Evolutionary conservation across 192 early-diverging fungal species (phyloP), one percentile per base, ranked within the genome.

Genomic region (Backusella luteola): DNA sequence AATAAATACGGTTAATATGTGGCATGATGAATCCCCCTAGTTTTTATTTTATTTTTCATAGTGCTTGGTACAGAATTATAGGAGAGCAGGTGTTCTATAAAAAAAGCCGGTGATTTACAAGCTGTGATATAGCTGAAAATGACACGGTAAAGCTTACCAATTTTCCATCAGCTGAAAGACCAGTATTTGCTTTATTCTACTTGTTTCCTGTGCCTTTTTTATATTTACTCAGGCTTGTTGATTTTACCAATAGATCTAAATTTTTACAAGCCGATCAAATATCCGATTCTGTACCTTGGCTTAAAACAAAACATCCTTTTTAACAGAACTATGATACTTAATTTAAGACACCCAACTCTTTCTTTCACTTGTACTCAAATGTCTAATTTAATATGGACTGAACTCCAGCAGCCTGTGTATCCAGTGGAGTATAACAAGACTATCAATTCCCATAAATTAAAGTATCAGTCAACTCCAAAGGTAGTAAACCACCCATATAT

Each of bases 201-300:
- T 63, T 11, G 26, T 17, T 63, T 26, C 23, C 12, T 29, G 23
- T 26, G 26, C 23, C 2, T 63, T 63, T 49, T 26, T 23, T 26
- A 29, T 29, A 11, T 63, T 63, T 63, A 29, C 23, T 63, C 26
- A 29, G 56, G 1, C 1, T 26, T 63, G 12, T 12, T 14, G 26
- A 9, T 63, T 63, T 63, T 63, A 29, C 9, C 8, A 12, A 4
- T 63, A 63, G 23, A 12, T 15, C 11, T 29, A 63, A 29, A 39
- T 69, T 69, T 38, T 7, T 38, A 41, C 34, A 21, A 69, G 38
- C 68, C 68, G 68, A 69, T 69, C 68, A 23, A 9, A 69, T 69
- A 69, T 69, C 68, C 68, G 68, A 39, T 38, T 69, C 19, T 38
- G 36, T 41, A 39, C 11, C 68, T 49, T 38, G 21, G 19, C 39